phyloP scores from a whole-genome alignment of 2,329 filamentous ascomycete species.

The Fusarium mundagurra region DNA sequence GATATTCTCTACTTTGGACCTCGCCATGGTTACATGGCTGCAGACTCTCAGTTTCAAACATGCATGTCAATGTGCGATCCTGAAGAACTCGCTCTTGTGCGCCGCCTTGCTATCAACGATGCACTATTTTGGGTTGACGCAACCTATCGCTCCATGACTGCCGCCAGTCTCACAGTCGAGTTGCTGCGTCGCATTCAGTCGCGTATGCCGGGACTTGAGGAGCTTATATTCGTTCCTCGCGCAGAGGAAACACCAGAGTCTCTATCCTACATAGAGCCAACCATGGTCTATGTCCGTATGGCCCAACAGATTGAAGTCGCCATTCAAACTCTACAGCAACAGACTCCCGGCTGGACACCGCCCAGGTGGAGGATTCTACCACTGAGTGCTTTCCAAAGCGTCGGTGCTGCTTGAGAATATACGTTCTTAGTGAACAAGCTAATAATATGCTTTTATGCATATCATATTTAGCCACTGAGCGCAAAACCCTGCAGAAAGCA shows the following conservation, averaged over 20 bases:
- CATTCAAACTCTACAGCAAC: slow-evolving; percentile 45
- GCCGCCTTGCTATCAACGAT: slow-evolving; percentile 58
- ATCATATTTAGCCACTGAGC: neutral
- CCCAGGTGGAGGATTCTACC: slow-evolving; percentile 53
- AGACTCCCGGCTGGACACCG: slow-evolving; percentile 46
- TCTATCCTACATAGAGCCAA: slow-evolving; percentile 43
- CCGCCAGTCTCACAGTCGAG: slow-evolving; percentile 52
- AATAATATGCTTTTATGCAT: neutral
- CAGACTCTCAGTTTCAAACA: slow-evolving; percentile 57
- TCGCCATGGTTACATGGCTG: slow-evolving; percentile 56
- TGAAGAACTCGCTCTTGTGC: slow-evolving; percentile 53
- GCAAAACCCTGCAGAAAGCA: neutral
- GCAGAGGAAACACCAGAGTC: slow-evolving; percentile 49
- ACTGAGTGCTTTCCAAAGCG: slow-evolving; percentile 38
- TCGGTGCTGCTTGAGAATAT: slow-evolving; percentile 6
- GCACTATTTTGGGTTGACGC: slow-evolving; percentile 53
- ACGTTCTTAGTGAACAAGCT: neutral
- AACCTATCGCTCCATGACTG: slow-evolving; percentile 51
- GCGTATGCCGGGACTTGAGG: slow-evolving; percentile 53
- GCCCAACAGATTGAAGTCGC: slow-evolving; percentile 51
- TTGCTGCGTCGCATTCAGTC: slow-evolving; percentile 51
- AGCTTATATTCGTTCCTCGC: slow-evolving; percentile 57
- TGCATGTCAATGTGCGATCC: slow-evolving; percentile 55
- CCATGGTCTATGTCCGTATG: slow-evolving; percentile 49
- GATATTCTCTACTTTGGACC: slow-evolving; percentile 62